Evolutionary conservation across 1,284 basidiomycete species (phyloP).

Genomic region (Ceratobasidium sp.): DNA sequence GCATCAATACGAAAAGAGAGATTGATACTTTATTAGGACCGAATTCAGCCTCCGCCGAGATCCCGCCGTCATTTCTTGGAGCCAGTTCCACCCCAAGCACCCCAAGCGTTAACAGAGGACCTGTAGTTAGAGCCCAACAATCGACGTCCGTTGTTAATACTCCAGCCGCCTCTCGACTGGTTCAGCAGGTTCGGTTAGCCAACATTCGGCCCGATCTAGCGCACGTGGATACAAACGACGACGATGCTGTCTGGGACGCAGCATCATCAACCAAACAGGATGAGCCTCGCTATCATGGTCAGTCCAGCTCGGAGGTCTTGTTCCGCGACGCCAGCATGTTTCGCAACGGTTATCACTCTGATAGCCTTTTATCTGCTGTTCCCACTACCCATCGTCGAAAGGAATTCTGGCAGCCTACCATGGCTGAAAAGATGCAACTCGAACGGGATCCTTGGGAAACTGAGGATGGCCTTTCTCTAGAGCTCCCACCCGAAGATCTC

Average conservation of each 20-base stretch:
- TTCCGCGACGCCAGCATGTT: neutral
- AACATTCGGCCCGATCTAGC: neutral
- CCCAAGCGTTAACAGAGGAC: neutral
- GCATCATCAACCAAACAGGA: neutral
- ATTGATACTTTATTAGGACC: neutral
- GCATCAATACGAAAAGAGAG: constrained; percentile 5
- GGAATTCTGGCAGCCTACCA: neutral
- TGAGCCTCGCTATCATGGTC: neutral
- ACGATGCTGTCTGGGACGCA: neutral
- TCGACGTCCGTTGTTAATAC: neutral
- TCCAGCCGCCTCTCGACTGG: neutral
- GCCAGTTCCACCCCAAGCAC: neutral
- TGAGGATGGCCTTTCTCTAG: neutral
- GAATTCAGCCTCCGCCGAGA: neutral
- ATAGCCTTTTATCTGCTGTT: neutral
- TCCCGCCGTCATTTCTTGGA: too few species aligned
- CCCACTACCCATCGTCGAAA: neutral
- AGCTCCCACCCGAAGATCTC: neutral
- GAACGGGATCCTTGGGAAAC: neutral
- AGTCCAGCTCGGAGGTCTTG: neutral
- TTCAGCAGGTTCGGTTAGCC: neutral
- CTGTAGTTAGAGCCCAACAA: neutral
- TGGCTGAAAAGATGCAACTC: neutral
- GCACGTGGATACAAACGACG: neutral
- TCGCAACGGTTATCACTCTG: neutral